Percentiles rank a stretch among this genome's conserved stretches.
Conservation (phyloP, 371 early-diverging fungal species). For the Phascolomyces articulosus region DNA sequence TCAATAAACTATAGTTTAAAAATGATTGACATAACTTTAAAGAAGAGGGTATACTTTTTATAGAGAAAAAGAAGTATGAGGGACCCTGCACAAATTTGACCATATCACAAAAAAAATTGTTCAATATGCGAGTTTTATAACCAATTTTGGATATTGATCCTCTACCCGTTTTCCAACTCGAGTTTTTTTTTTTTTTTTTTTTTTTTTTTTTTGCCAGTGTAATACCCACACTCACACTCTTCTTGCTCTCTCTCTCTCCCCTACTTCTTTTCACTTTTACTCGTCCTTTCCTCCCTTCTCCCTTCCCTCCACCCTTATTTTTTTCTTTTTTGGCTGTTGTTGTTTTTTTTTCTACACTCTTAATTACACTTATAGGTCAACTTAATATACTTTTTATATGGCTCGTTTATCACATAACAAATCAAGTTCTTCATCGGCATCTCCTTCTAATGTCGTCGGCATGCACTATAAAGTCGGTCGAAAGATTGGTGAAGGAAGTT, state of each 20-base stretch:
- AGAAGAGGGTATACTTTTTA: too few species aligned
- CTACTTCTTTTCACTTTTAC: neutral
- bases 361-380: neutral
- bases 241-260: neutral
- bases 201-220: too few species aligned
- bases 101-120: too few species aligned
- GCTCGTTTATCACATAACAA: constrained; percentile 1
- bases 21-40: too few species aligned
- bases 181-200: too few species aligned
- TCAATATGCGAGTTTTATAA: neutral
- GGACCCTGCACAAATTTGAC: too few species aligned
- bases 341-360: neutral
- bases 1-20: too few species aligned
- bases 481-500: constrained; percentile 94
- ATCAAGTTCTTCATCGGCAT: constrained; percentile 25
- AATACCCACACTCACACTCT: neutral
- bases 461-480: constrained; percentile 91
- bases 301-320: neutral
- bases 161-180: neutral
- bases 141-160: neutral
- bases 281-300: neutral
- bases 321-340: neutral
- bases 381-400: neutral
- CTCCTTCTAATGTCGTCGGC: constrained; percentile 68
- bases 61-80: too few species aligned